These are phyloP conservation scores for Xylaria bambusicola DNA, from an alignment of 495 filamentous ascomycete genomes.

Conservation along the genomic window DNA sequence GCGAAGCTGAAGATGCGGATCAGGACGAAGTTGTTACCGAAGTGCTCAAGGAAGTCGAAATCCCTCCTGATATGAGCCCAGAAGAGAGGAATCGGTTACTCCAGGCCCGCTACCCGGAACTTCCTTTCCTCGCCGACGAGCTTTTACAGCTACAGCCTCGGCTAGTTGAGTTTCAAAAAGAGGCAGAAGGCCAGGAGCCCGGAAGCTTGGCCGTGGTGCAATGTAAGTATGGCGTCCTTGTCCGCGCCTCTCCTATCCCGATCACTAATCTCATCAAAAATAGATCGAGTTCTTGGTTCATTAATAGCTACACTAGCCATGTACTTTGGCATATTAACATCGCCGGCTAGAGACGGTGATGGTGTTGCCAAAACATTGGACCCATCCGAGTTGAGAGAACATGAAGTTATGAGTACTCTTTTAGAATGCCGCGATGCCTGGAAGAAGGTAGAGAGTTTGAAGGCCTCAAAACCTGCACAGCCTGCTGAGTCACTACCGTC, in stretches of 20 bases:
- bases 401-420: slow-evolving; percentile 83
- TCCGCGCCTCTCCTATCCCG: not conserved
- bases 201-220: slow-evolving; percentile 65
- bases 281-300: slow-evolving; percentile 68
- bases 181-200: slow-evolving; percentile 56
- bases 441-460: slow-evolving; percentile 68
- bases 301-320: slow-evolving; percentile 85
- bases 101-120: slow-evolving; percentile 83
- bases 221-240: slow-evolving; percentile 19
- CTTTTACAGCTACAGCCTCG: slow-evolving; percentile 70
- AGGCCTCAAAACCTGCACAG: slow-evolving; percentile 25
- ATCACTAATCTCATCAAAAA: slow-evolving; percentile 11
- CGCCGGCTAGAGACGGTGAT: slow-evolving; percentile 58
- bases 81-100: slow-evolving; percentile 78
- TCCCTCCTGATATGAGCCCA: slow-evolving; percentile 74
- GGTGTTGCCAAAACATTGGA: slow-evolving; percentile 55
- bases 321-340: slow-evolving; percentile 91
- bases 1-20: slow-evolving; percentile 44
- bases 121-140: slow-evolving; percentile 80
- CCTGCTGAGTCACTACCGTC: slow-evolving; percentile 34
- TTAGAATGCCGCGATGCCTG: slow-evolving; percentile 80
- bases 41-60: slow-evolving; percentile 75
- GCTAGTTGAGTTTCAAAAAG: slow-evolving; percentile 55
- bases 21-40: slow-evolving; percentile 69
- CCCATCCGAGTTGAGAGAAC: slow-evolving; percentile 76